Base-by-base conservation (phyloP, 2,329 filamentous ascomycete genomes). In the Zalaria obscura region DNA sequence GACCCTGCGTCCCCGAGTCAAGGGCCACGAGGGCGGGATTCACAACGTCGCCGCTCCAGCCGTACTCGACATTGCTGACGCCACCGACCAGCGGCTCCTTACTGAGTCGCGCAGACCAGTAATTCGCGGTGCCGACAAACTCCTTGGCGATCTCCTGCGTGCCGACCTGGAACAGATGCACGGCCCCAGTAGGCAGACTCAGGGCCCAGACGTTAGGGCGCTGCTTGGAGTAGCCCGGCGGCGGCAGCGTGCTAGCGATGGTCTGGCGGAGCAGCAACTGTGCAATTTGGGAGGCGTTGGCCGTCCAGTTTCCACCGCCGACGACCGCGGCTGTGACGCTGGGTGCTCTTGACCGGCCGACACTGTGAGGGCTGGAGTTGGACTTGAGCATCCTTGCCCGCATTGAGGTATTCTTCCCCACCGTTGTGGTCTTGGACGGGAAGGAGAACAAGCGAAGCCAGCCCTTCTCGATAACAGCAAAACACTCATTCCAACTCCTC, bases 131-230 rank as follows among this genome's bases (percentile, higher is more conserved):
- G 11, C 77, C 80, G 40, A 96, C 88, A 54, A 95, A 98, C 58
- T 98, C 91, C 51, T 83, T 82, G 52, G 88, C 83, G 53, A 96
- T 94, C 52, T 98, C 91, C 0, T 85, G 78, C 1, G 91, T 98
- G 42, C 91, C 91, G 38, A 91, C 91, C 55, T 96, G 88, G 72
- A 98, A 98, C n/a, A 98, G 72, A 58, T 98, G 91, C 1, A 98
- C 88, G 0, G 89, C 89, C 8, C 91, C 91, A 1, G 80, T 93
- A 0, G 91, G 89, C 36, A 98, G 68, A 47, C 84, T 93, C 40
- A 98, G 67, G 2, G 91, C 89, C 83, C 88, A 98, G 1, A 98
- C 91, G 58, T 96, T 79, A 4, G 88, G 88, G 7, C 91, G 74
- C 27, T 79, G 75, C 54, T 93, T 87, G 29, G 87, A 95, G 62